These are phyloP conservation scores for Saprolegnia parasitica DNA, from an alignment of 352 stramenopile species.

Conservation along the genomic window DNA sequence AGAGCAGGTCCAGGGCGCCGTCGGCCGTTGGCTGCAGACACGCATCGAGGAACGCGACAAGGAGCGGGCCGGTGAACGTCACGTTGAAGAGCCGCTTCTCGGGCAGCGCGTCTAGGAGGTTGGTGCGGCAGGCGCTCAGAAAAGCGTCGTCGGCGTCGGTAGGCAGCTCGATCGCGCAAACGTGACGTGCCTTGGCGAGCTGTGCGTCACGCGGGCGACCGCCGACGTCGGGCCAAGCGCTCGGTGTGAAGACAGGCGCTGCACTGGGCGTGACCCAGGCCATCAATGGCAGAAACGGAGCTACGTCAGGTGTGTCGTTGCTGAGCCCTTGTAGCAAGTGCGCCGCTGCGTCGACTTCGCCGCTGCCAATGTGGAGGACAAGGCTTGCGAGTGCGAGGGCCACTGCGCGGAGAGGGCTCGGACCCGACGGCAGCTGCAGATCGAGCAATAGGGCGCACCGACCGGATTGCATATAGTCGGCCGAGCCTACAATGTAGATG, in stretches of 20 bases:
- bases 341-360: background rate
- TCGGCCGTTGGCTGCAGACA: conserved; percentile 35
- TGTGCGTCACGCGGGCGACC: background rate
- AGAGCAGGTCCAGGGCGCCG: conserved; percentile 47
- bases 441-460: conserved; percentile 16
- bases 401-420: conserved; percentile 3
- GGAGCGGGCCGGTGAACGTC: conserved; percentile 52
- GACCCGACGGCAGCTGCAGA: background rate
- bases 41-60: conserved; percentile 36
- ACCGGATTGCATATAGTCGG: conserved; percentile 26
- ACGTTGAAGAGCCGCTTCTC: conserved; percentile 43
- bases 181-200: background rate
- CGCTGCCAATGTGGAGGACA: background rate
- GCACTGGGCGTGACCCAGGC: background rate
- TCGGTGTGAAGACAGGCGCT: background rate
- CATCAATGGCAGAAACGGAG: background rate
- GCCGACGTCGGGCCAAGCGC: background rate
- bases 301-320: background rate
- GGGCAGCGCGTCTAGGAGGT: background rate
- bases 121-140: background rate
- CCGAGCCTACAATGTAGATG: conserved; percentile 24
- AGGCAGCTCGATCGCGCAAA: background rate
- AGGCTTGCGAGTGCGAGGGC: background rate
- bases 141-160: too few relatives aligned
- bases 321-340: background rate